These are phyloP conservation scores for Amoebophrya sp. DNA, from an alignment of 169 alveolate genomes.

Conservation along the genomic window DNA sequence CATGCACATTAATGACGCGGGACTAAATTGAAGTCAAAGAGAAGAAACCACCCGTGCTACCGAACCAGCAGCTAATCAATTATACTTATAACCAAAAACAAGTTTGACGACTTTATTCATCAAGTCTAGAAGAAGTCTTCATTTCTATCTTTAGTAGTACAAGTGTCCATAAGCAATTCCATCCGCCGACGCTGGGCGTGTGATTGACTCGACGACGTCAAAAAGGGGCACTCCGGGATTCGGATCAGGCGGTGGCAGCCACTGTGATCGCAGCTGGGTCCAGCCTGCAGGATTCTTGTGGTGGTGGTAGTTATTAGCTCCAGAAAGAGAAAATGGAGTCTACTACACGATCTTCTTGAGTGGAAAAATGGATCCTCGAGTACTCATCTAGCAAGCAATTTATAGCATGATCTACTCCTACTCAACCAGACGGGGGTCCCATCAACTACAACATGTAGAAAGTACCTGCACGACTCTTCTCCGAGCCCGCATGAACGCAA, in stretches of 20 bases:
- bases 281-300: neutral
- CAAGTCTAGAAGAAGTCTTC: too few relatives aligned
- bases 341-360: too few relatives aligned
- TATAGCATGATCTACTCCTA: neutral
- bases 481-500: neutral
- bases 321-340: neutral
- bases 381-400: neutral
- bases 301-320: neutral
- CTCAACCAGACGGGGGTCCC: neutral
- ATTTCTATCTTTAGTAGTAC: too few relatives aligned
- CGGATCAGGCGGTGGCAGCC: neutral
- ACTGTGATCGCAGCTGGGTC: slow-evolving; percentile 12
- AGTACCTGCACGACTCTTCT: neutral
- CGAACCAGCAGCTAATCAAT: too few relatives aligned
- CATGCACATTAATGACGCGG: too few relatives aligned
- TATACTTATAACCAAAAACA: too few relatives aligned
- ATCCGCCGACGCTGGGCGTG: too few relatives aligned
- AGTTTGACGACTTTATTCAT: too few relatives aligned
- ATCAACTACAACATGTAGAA: neutral
- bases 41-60: too few relatives aligned
- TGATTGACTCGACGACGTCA: neutral
- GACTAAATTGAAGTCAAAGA: too few relatives aligned
- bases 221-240: neutral
- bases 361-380: neutral
- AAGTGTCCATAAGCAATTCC: too few relatives aligned